Base-by-base conservation (phyloP, 1,139 yeast species). In the Pneumocystis murina region DNA sequence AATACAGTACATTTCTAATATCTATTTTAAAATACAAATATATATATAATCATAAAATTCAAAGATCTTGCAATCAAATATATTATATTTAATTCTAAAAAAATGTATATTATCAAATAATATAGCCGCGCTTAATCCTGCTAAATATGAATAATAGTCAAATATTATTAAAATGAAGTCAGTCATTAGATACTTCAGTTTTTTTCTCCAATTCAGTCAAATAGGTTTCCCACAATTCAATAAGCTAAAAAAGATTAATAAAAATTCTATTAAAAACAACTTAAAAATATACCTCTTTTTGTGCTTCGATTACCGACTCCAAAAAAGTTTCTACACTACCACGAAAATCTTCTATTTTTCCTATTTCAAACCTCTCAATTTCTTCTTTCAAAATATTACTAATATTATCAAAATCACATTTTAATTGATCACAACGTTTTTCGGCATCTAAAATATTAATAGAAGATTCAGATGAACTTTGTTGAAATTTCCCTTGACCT, bases 221-320 rank as follows among this genome's bases (percentile, higher is more conserved):
- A 60, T 60, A 92, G 0, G 96, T 87, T 75, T 92, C 97, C 95
- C 97, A 92, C 40, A 88, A 75, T 74, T 92, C 98, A 69, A 92
- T 92, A 41, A 92, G 48, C 61, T 60, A 60, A 60, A 30, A 36
- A 20, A 58, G 35, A 36, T 60, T 12, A 60, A 61, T 7, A 48
- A 20, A 10, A 20, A 17, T 60, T 12, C 6, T 16, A 28, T 28
- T 39, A 5, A 12, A 60, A 60, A 36, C 4, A 12, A 60, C 6
- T 55, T 48, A 17, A 39, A 8, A 41, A 38, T 60, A 33, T 8
- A 63, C 84, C 73, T 90, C 97, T 76, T 92, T 94, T 73, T 92
- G 98, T 20, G 92, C 81, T 75, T 92, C 98, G 62, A 91, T 87
- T 33, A 95, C 84, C 66, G 94, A 84, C 74, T 94, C 98, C 71